Evolutionary conservation across 1,284 basidiomycete genomes (phyloP), one percentile per base, ranked within the genome.

Genomic region (Peniophora sp.): DNA sequence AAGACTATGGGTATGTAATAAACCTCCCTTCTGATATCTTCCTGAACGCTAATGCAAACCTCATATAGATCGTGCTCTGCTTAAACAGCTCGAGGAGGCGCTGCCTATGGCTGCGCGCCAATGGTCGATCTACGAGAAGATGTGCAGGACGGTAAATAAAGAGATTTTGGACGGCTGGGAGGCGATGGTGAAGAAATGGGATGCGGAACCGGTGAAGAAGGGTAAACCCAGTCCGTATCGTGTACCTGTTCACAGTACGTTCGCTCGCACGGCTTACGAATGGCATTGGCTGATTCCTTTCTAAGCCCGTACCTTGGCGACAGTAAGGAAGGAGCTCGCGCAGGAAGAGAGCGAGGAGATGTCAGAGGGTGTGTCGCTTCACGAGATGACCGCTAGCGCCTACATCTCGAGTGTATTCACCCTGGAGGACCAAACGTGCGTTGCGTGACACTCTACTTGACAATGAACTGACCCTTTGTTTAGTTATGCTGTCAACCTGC

Each of bases 391-490:
- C 0, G 50, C 55, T 2, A 49, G 35, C 8, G 47, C 48, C 0
- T 58, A 61, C 42, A 8, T 62, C 2, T 45, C 49, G 6, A 32
- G 52, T 2, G 59, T 59, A 9, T 24, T 62, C 1, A 60, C 61
- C 9, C 48, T 62, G 0, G 59, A 62, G 43, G 55, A 52, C 3
- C 52, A 58, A 24, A 54, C 57, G 61, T 60, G 49, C 9, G 52
- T 51, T 10, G 3, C 18, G 8, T 8, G 5, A 8, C 35, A n/a
- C 6, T 41, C 15, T 12, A 32, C 27, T 32, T 32, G 27, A 5
- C 12, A 6, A 32, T 12, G 27, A 32, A 32, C 27, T 32, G 12
- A 32, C 27, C 27, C 6, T 32, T 12, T 5, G 5, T 32, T 32
- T 12, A 32, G 27, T 5, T 32, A 32, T 12, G 27, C 27, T 32